phyloP scores from a whole-genome alignment of 2,329 filamentous ascomycete species.

The Bipolaris sorokiniana region DNA sequence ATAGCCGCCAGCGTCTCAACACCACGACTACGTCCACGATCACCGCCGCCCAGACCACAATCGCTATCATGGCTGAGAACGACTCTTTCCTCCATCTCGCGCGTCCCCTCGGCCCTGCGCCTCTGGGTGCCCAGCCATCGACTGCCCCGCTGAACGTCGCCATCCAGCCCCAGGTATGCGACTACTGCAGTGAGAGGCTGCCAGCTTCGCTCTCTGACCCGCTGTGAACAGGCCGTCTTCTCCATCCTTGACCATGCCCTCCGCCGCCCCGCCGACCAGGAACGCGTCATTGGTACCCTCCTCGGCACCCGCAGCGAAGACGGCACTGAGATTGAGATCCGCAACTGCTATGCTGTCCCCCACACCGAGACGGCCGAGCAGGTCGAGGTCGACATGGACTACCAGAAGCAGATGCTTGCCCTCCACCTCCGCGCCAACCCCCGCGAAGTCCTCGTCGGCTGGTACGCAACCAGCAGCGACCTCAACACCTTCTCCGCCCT shows the following conservation, averaged over 20 bases:
- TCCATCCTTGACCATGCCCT: conserved; percentile 85
- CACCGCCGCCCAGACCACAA: conserved; percentile 60
- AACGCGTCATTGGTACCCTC: conserved; percentile 94
- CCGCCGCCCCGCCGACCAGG: conserved; percentile 88
- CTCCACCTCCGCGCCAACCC: conserved; percentile 93
- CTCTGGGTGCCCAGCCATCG: conserved; percentile 78
- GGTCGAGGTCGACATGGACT: conserved; percentile 99
- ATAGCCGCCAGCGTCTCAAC: conserved; percentile 20
- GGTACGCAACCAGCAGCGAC: conserved; percentile 97
- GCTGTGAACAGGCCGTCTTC: conserved; percentile 63
- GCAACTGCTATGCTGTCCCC: conserved; percentile 95
- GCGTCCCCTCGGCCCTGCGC: conserved; percentile 83
- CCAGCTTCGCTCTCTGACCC: conserved; percentile 14
- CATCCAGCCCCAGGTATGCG: conserved; percentile 88
- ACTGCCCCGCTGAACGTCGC: conserved; percentile 92
- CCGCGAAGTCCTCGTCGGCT: conserved; percentile 91
- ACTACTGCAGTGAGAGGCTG: conserved; percentile 7
- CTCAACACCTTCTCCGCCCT: conserved; percentile 98
- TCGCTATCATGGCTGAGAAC: conserved; percentile 73
- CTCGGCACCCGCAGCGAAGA: conserved; percentile 94
- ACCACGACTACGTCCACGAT: conserved; percentile 12
- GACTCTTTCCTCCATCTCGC: conserved; percentile 94
- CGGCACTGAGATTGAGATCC: conserved; percentile 93
- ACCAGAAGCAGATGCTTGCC: conserved; percentile 98
- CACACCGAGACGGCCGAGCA: conserved; percentile 99